These are phyloP conservation scores for Striga hermonthica DNA, from an alignment of 305 asterid genomes.

Conservation along the genomic window DNA sequence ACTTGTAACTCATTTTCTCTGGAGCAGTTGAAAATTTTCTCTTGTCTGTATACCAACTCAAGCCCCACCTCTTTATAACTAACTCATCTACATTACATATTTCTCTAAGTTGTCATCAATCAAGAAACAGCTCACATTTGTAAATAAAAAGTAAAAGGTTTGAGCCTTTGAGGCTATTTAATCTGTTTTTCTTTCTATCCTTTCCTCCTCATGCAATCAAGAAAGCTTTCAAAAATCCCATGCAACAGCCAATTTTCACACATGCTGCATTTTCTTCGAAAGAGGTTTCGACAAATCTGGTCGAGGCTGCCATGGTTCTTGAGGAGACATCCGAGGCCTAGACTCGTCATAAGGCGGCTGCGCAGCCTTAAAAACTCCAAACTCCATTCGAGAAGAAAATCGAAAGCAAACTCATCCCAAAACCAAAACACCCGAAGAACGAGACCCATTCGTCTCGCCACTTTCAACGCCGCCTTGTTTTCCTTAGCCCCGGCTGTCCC, in stretches of 20 bases:
- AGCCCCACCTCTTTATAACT: not conserved
- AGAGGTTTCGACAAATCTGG: slow-evolving; percentile 44
- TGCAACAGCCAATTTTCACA: slow-evolving; percentile 40
- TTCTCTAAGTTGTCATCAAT: not conserved
- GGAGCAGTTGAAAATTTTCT: slow-evolving; percentile 52
- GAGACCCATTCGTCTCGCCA: slow-evolving; percentile 64
- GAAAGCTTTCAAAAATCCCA: slow-evolving; percentile 33
- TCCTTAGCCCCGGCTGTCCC: slow-evolving; percentile 90
- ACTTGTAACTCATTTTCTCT: slow-evolving; percentile 36
- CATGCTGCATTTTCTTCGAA: slow-evolving; percentile 40
- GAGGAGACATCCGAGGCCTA: slow-evolving; percentile 47
- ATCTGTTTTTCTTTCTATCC: not conserved
- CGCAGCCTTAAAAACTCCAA: not conserved
- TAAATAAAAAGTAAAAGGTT: too few species aligned
- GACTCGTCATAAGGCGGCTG: slow-evolving; percentile 23
- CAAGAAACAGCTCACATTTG: not conserved
- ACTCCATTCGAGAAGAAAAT: not conserved
- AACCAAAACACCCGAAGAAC: not conserved
- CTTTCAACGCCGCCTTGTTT: slow-evolving; percentile 83
- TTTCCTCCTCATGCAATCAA: slow-evolving; percentile 39
- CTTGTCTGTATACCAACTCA: slow-evolving; percentile 38
- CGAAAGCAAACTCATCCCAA: not conserved
- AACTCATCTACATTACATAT: not conserved
- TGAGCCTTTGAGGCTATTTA: not conserved
- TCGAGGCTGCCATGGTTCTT: slow-evolving; percentile 37